These are phyloP conservation scores for Aureobasidium sp. DNA, from an alignment of 2,329 filamentous ascomycete species.

Conservation along the genomic window DNA sequence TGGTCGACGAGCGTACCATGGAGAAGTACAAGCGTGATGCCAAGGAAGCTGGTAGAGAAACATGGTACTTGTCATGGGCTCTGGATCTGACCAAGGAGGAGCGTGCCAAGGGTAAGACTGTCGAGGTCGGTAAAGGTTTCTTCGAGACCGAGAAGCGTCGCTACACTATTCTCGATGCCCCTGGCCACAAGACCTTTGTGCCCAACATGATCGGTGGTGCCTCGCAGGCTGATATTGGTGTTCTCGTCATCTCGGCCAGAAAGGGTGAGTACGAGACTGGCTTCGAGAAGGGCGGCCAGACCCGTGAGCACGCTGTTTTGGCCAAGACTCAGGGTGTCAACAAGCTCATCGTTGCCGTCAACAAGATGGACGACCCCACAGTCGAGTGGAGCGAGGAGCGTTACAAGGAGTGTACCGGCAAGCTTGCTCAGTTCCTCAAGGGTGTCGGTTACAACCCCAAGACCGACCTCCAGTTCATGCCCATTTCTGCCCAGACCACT, in stretches of 20 bases:
- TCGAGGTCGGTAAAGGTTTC: slow-evolving; percentile 91
- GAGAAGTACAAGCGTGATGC: slow-evolving; percentile 97
- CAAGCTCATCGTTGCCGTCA: slow-evolving; percentile 89
- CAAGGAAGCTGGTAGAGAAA: slow-evolving; percentile 92
- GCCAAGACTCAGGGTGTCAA: slow-evolving; percentile 98
- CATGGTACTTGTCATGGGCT: slow-evolving; percentile 98
- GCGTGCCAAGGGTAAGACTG: slow-evolving; percentile 91
- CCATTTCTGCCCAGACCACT: slow-evolving; percentile 82
- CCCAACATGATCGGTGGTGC: slow-evolving; percentile 85
- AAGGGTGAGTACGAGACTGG: slow-evolving; percentile 99
- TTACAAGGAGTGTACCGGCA: slow-evolving; percentile 87
- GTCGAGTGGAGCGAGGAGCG: slow-evolving; percentile 93
- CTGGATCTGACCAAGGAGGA: slow-evolving; percentile 97
- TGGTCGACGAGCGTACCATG: slow-evolving; percentile 98
- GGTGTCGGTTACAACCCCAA: slow-evolving; percentile 90
- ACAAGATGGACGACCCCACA: slow-evolving; percentile 99
- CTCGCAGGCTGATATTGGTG: slow-evolving; percentile 83
- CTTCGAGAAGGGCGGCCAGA: slow-evolving; percentile 94
- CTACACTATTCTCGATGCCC: slow-evolving; percentile 95
- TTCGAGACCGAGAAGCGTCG: slow-evolving; percentile 95
- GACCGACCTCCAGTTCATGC: slow-evolving; percentile 89
- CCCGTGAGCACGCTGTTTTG: slow-evolving; percentile 92
- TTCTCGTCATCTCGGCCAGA: slow-evolving; percentile 89
- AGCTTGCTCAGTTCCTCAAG: slow-evolving; percentile 82
- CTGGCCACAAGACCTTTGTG: slow-evolving; percentile 96